phyloP scores from a whole-genome alignment of 2,329 filamentous ascomycete species.

The Lojkania enalia region DNA sequence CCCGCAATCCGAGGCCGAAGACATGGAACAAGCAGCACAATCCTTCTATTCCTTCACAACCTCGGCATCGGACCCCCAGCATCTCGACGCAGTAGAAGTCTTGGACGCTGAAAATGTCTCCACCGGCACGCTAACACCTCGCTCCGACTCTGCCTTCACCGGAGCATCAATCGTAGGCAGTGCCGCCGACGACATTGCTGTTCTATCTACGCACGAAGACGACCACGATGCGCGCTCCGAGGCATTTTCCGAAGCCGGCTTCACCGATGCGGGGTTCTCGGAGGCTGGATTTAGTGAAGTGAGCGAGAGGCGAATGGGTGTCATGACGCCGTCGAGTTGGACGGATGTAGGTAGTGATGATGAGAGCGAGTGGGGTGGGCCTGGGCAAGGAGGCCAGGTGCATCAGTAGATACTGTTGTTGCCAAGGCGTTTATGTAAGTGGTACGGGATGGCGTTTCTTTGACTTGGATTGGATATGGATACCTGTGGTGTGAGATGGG shows the following conservation, averaged over 20 bases:
- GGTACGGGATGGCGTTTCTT: too few relatives aligned
- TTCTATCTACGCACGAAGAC: slow-evolving; percentile 41
- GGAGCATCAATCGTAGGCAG: slow-evolving; percentile 35
- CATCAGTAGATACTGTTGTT: slow-evolving; percentile 24
- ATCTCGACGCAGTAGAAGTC: slow-evolving; percentile 15
- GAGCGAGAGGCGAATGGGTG: slow-evolving; percentile 26
- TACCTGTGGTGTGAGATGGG: too few relatives aligned
- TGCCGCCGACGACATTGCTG: slow-evolving; percentile 39
- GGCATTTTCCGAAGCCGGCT: slow-evolving; percentile 39
- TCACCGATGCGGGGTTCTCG: slow-evolving; percentile 41
- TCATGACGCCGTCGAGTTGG: slow-evolving; percentile 45
- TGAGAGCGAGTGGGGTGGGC: slow-evolving; percentile 44
- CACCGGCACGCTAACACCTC: slow-evolving; percentile 44
- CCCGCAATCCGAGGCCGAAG: slow-evolving; percentile 18
- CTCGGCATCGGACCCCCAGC: slow-evolving; percentile 20
- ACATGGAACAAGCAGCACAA: slow-evolving; percentile 28
- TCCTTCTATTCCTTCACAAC: slow-evolving; percentile 45
- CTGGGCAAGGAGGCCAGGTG: slow-evolving; percentile 28
- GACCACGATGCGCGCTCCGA: slow-evolving; percentile 43
- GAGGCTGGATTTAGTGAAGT: slow-evolving; percentile 40
- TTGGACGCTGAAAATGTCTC: slow-evolving; percentile 33
- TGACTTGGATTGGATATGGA: too few relatives aligned
- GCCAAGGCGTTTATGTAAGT: too few relatives aligned
- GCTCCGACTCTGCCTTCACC: slow-evolving; percentile 38
- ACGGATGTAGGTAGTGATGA: slow-evolving; percentile 47